phyloP scores from a whole-genome alignment of 2,329 filamentous ascomycete species.

The Scedosporium apiospermum region DNA sequence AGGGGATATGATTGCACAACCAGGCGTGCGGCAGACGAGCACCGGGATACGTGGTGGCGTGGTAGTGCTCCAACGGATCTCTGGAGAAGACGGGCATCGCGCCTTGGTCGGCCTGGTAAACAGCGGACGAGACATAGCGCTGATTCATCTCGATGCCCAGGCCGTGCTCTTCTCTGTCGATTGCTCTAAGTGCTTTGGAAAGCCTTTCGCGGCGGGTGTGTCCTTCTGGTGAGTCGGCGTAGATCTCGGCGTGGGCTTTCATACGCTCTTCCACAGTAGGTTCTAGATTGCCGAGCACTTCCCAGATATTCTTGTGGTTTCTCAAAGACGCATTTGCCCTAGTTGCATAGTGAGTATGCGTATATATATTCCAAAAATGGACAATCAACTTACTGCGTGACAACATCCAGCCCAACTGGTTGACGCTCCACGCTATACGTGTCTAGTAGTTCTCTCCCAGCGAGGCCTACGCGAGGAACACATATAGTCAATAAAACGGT shows the following conservation, averaged over 20 bases:
- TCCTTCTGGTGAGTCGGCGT: conserved; percentile 24
- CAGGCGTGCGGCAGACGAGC: too few species aligned
- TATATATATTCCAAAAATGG: not conserved
- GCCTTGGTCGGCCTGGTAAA: too few species aligned
- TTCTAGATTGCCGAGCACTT: not conserved
- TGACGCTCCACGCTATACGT: not conserved
- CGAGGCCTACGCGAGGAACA: conserved; percentile 9
- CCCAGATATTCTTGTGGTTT: conserved; percentile 1
- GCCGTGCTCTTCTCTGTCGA: too few species aligned
- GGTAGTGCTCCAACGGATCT: too few species aligned
- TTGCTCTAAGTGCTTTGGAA: too few species aligned
- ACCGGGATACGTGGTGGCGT: too few species aligned
- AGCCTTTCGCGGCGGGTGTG: conserved; percentile 19
- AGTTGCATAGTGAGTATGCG: not conserved
- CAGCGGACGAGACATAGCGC: too few species aligned
- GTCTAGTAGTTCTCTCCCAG: not conserved
- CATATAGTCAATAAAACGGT: conserved; percentile 16
- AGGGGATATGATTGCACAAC: too few species aligned
- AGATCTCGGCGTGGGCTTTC: conserved; percentile 27
- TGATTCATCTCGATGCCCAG: too few species aligned
- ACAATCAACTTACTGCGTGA: not conserved
- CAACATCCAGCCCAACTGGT: not conserved
- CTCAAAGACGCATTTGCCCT: not conserved
- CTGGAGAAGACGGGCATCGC: too few species aligned
- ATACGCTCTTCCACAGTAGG: not conserved